Percentiles rank a stretch among this genome's conserved stretches.
Conservation (phyloP, 2,329 filamentous ascomycete species). For the Calonectria hongkongensis region DNA sequence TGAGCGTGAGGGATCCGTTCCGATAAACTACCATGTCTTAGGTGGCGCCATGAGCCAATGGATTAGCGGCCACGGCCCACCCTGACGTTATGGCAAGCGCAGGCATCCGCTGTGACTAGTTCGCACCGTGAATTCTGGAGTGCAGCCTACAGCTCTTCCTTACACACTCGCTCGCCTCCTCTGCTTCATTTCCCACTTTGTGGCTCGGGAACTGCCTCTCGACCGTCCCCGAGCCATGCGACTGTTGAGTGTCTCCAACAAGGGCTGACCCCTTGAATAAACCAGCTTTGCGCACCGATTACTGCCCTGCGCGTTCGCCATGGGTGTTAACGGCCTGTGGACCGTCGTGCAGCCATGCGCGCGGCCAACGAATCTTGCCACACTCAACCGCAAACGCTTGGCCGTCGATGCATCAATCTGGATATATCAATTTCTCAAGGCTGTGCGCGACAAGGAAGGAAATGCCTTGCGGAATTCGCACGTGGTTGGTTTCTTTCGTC, state of each 20-base stretch:
- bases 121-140: slow-evolving; percentile 36
- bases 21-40: slow-evolving; percentile 36
- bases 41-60: slow-evolving; percentile 39
- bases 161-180: not conserved
- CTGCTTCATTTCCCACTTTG: not conserved
- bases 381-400: slow-evolving; percentile 95
- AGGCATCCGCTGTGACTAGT: slow-evolving; percentile 15
- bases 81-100: slow-evolving; percentile 50
- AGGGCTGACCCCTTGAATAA: slow-evolving; percentile 50
- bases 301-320: slow-evolving; percentile 62
- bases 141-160: slow-evolving; percentile 25
- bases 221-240: slow-evolving; percentile 11
- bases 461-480: slow-evolving; percentile 97
- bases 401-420: slow-evolving; percentile 99
- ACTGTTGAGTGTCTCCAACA: slow-evolving; percentile 18
- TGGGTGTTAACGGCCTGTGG: slow-evolving; percentile 99
- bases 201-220: slow-evolving; percentile 1
- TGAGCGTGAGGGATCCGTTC: slow-evolving; percentile 24
- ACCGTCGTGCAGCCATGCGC: slow-evolving; percentile 96
- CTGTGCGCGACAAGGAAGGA: slow-evolving; percentile 97
- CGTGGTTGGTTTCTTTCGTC: slow-evolving; percentile 97
- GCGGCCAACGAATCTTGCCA: slow-evolving; percentile 95
- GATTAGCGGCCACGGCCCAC: slow-evolving; percentile 45
- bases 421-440: slow-evolving; percentile 99
- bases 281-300: slow-evolving; percentile 15